These are phyloP conservation scores for Tricholomella constricta DNA, from an alignment of 768 basidiomycete genomes.

Conservation along the genomic window DNA sequence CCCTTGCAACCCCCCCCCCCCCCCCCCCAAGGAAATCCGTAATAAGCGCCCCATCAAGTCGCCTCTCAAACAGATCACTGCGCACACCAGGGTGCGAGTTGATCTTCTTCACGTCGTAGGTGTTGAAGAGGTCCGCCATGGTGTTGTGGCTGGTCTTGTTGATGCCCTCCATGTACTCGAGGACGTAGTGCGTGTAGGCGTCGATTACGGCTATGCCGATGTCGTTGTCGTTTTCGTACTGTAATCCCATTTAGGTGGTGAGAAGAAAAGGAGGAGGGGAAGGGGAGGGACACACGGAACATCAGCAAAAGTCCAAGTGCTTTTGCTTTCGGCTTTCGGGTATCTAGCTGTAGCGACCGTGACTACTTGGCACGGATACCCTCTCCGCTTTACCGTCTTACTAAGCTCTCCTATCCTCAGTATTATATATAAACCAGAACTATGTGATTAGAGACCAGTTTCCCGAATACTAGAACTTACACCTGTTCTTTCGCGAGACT, in stretches of 20 bases:
- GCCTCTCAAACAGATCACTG: conserved; percentile 73
- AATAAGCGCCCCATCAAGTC: conserved; percentile 59
- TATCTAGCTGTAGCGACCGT: too few species aligned
- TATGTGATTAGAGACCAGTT: too few species aligned
- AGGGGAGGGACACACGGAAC: conserved; percentile 63
- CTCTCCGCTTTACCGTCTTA: too few species aligned
- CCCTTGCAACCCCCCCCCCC: too few species aligned
- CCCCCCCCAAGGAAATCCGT: conserved; percentile 92
- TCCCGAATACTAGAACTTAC: too few species aligned
- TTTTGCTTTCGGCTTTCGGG: too few species aligned
- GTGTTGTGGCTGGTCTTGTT: conserved; percentile 86
- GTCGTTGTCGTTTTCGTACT: conserved; percentile 94
- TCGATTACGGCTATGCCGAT: conserved; percentile 97
- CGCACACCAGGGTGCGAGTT: conserved; percentile 88
- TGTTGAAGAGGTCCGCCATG: conserved; percentile 82
- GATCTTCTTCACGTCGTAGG: conserved; percentile 73
- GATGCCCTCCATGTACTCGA: conserved; percentile 89
- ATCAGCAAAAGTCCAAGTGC: too few species aligned
- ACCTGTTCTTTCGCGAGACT: too few species aligned
- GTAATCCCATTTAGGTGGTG: not conserved
- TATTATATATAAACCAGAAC: too few species aligned
- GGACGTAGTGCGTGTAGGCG: conserved; percentile 87
- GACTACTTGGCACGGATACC: too few species aligned
- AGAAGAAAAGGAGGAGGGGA: too few species aligned
- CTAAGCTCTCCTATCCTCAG: too few species aligned